These are phyloP conservation scores for Candida sanyaensis DNA, from an alignment of 1,139 yeast species.

Conservation along the genomic window DNA sequence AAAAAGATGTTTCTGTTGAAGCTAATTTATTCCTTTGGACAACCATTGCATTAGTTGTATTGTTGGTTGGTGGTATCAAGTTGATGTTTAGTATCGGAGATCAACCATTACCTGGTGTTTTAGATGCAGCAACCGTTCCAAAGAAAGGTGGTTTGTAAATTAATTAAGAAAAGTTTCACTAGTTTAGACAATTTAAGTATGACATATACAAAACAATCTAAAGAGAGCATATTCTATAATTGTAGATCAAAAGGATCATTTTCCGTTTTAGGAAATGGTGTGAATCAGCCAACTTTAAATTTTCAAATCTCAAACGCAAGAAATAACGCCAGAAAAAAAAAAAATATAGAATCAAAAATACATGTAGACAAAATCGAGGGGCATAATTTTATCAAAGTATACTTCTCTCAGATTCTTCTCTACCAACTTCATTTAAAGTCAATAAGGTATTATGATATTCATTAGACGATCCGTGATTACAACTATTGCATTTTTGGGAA, in stretches of 20 bases:
- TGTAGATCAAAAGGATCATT: too few relatives aligned
- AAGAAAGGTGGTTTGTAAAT: slow-evolving; percentile 26
- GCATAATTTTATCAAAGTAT: neutral
- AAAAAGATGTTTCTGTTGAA: slow-evolving; percentile 63
- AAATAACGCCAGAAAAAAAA: too few relatives aligned
- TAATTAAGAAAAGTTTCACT: neutral
- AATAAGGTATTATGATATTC: slow-evolving; percentile 17
- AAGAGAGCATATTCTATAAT: too few relatives aligned
- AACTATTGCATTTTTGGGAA: slow-evolving; percentile 23
- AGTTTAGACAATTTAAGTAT: too few relatives aligned
- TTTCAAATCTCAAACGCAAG: too few relatives aligned
- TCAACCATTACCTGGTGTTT: slow-evolving; percentile 68
- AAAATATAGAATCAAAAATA: too few relatives aligned
- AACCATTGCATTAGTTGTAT: slow-evolving; percentile 44
- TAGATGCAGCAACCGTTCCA: slow-evolving; percentile 55
- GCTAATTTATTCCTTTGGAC: slow-evolving; percentile 73
- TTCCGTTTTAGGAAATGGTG: too few relatives aligned
- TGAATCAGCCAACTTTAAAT: too few relatives aligned
- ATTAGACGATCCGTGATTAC: slow-evolving; percentile 27
- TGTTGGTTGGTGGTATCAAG: slow-evolving; percentile 55
- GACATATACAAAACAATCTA: too few relatives aligned
- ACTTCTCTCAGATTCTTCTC: neutral
- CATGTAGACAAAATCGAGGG: too few relatives aligned
- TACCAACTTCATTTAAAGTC: neutral
- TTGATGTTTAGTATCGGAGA: slow-evolving; percentile 55